phyloP scores from a whole-genome alignment of 352 stramenopile genomes.

The Globisporangium rhizosaccharum region DNA sequence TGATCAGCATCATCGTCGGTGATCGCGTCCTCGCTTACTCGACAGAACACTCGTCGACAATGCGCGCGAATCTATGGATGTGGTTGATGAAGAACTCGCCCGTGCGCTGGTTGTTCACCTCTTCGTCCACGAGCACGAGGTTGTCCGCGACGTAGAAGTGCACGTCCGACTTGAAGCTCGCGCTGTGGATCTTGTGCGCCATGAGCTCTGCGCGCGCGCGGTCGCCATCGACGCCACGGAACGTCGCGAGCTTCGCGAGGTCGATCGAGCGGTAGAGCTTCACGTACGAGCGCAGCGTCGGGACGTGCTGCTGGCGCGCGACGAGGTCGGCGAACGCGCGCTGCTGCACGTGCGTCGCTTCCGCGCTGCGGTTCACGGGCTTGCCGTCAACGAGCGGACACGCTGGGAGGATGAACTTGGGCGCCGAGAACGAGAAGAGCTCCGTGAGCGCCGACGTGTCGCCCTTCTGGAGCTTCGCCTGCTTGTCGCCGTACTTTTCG shows the following conservation, averaged over 20 bases:
- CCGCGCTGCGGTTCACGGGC: slow-evolving; percentile 47
- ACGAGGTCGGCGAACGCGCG: slow-evolving; percentile 91
- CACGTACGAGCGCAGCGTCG: slow-evolving; percentile 93
- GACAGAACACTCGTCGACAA: slow-evolving; percentile 77
- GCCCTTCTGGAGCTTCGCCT: slow-evolving; percentile 78
- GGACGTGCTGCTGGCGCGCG: slow-evolving; percentile 75
- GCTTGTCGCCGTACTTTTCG: slow-evolving; percentile 94
- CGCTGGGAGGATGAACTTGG: slow-evolving; percentile 93
- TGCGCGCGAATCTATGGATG: slow-evolving; percentile 84
- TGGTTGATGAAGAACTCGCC: slow-evolving; percentile 89
- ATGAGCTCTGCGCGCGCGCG: slow-evolving; percentile 72
- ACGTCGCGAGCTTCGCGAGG: slow-evolving; percentile 91
- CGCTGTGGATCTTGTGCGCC: slow-evolving; percentile 66
- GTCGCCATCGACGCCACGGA: slow-evolving; percentile 78
- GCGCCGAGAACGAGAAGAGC: slow-evolving; percentile 90
- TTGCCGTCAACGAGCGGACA: slow-evolving; percentile 53
- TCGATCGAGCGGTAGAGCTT: slow-evolving; percentile 96
- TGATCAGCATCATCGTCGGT: background rate
- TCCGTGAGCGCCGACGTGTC: slow-evolving; percentile 80
- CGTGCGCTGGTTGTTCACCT: slow-evolving; percentile 80
- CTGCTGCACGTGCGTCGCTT: slow-evolving; percentile 71
- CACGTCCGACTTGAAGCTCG: slow-evolving; percentile 66
- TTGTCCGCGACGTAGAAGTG: slow-evolving; percentile 79
- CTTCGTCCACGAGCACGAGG: slow-evolving; percentile 80
- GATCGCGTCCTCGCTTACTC: slow-evolving; percentile 18